Evolutionary conservation across 1,139 yeast genomes (phyloP).

Genomic region (Zygoascus sp.): DNA sequence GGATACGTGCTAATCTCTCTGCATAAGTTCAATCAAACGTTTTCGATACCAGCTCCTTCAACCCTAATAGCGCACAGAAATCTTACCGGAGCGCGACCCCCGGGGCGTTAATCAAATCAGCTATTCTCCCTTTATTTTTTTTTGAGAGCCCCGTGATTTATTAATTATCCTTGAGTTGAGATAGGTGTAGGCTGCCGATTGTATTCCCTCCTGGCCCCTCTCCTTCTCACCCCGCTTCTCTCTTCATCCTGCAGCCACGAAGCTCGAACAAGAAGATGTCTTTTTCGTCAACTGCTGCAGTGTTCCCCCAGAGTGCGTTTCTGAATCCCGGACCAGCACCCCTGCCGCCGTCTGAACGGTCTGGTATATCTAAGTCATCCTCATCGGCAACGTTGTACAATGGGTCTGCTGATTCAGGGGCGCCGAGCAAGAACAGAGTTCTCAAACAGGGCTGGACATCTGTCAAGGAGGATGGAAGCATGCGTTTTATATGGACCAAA

Average conservation of each 20-base stretch:
- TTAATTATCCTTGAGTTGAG: no score
- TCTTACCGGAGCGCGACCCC: no score
- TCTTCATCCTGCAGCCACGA: no score
- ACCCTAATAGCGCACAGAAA: conserved; percentile 1
- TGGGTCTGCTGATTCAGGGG: background rate
- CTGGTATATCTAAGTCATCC: conserved; percentile 8
- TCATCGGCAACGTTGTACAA: conserved; percentile 14
- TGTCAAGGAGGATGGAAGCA: conserved; percentile 78
- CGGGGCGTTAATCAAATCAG: background rate
- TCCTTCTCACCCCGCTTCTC: background rate
- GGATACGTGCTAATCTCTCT: background rate
- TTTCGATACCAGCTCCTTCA: background rate
- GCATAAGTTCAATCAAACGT: background rate
- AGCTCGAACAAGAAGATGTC: no score
- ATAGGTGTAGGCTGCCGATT: no score
- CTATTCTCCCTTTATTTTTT: no score
- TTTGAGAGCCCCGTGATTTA: no score
- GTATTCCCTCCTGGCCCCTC: background rate
- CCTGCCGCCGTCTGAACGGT: conserved; percentile 31
- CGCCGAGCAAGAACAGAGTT: conserved; percentile 7
- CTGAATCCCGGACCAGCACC: conserved; percentile 42
- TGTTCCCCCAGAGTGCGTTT: conserved; percentile 35
- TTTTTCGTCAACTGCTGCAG: conserved; percentile 29
- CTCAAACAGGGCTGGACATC: conserved; percentile 75
- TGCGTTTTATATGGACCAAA: conserved; percentile 86